Evolutionary conservation across 192 early-diverging fungal species (phyloP), one percentile per base, ranked within the genome.

Genomic region (Coemansia sp.): DNA sequence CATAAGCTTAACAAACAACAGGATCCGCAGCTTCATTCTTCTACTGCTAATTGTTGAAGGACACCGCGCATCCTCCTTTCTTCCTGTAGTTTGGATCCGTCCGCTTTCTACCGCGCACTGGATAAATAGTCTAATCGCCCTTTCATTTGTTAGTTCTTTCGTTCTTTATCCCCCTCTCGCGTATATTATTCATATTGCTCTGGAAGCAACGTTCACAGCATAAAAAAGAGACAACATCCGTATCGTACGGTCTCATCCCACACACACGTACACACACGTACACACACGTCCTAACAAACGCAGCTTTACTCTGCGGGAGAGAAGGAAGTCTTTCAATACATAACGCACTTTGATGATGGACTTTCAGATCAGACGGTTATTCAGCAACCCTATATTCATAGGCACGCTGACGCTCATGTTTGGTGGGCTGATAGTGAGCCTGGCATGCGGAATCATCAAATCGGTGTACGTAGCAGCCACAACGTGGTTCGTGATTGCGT

Each of bases 401-500:
- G 80, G 75, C 57, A 77, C 80, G 30, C 68, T 83, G 62, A 10
- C 44, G 46, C 73, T 83, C 36, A 77, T 83, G 72, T 67, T 77
- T 16, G 76, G 62, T 3, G 84, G 84, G 5, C 46, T 78, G 41
- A 45, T 74, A 0, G 66, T 73, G 15, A 58, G 68, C 20, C 26
- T 83, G 21, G 71, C 76, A 5, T 77, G 84, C 55, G 84, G 76
- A 18, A 63, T 71, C 18, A 38, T 78, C 26, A 75, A 84, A 64
- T 45, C 67, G 16, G 43, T 63, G 12, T 76, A 84, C 51, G 64
- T 84, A 20, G 69, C 46, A 45, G 63, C 70, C 35, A 73, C 72
- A 6, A 84, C 81, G 64, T 84, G 81, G 81, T 78, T 84, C 52
- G 74, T 78, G 63, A 69, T 78, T 34, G 69, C 66, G 16, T 84